Evolutionary conservation across 192 early-diverging fungal species (phyloP), one percentile per base, ranked within the genome.

Genomic region (Lobosporangium transversale): DNA sequence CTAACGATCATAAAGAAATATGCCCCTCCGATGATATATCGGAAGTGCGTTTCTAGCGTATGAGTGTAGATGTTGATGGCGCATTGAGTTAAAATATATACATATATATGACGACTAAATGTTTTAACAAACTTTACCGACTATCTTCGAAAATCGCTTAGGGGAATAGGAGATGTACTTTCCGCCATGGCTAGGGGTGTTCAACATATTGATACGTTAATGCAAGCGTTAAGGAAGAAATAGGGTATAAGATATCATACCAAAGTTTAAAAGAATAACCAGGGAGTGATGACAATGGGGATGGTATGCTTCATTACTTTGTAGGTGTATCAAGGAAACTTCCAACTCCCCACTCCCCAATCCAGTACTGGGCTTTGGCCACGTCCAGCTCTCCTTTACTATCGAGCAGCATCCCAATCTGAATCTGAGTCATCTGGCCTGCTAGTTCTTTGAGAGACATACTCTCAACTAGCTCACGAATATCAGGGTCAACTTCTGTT

Each of bases 391-490:
- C 58, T 17, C 89, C 89, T 51, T 86, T 76, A 29, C 61, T 66
- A 50, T 82, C 79, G 14, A 89, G 59, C 17, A 91, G 30, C 83
- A 80, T 63, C 15, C 87, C 88, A 14, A 86, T 81, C 26, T 88
- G 78, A 23, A 91, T 78, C 70, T 91, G 89, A 18, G 85, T 85
- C 89, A 91, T 89, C 51, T 91, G 90, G 17, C 90, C 90, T 27
- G 85, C 82, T 50, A 90, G 84, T 43, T 90, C 85, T 45, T 67
- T 64, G 4, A 89, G 37, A 0, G 76, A 83, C 81, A 91, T 70
- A 4, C 48, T 56, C 17, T 55, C 21, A 9, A 85, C 78, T 48
- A 90, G 65, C 3, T 29, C 47, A 17, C 29, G 40, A 33, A 91
- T 81, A 47, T 88, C 90, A 0, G 24, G 30, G 47, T 91, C 90